Conservation (phyloP, 176 grass and related monocot species). For the Hordeum marinum region DNA sequence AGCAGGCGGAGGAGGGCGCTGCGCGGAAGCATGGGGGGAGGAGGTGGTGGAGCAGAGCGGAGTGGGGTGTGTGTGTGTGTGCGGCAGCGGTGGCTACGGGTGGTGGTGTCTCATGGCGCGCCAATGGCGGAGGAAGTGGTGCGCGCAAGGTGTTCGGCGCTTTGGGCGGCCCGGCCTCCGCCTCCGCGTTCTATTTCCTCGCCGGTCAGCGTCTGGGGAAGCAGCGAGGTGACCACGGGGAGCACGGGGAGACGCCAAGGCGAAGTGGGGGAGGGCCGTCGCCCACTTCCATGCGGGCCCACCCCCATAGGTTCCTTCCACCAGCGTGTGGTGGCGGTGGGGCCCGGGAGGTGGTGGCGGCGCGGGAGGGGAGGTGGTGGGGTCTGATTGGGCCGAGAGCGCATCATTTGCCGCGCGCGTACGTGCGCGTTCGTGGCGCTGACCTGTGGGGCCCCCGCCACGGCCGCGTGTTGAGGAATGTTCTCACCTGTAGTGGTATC, state of each 20-base stretch:
- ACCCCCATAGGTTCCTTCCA: neutral
- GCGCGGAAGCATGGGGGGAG: slow-evolving; percentile 42
- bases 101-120: slow-evolving; percentile 30
- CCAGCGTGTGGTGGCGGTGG: neutral
- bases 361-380: neutral
- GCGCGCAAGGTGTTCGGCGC: slow-evolving; percentile 16
- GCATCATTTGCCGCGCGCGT: neutral
- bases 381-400: neutral
- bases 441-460: neutral
- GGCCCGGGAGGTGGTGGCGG: neutral
- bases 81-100: neutral
- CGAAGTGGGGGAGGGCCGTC: neutral
- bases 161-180: slow-evolving; percentile 4
- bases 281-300: neutral
- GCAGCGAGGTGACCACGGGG: slow-evolving; percentile 42
- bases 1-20: slow-evolving; percentile 5
- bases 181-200: slow-evolving; percentile 20
- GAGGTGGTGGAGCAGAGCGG: neutral
- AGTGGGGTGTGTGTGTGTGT: slow-evolving; percentile 12
- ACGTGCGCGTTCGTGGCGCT: neutral
- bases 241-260: neutral
- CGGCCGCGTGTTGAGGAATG: neutral
- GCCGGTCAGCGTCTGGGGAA: slow-evolving; percentile 1
- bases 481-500: neutral
- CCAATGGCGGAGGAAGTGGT: slow-evolving; percentile 30